Evolutionary conservation across 2,329 filamentous ascomycete genomes (phyloP).

Genomic region (Aureobasidium uvarum): DNA sequence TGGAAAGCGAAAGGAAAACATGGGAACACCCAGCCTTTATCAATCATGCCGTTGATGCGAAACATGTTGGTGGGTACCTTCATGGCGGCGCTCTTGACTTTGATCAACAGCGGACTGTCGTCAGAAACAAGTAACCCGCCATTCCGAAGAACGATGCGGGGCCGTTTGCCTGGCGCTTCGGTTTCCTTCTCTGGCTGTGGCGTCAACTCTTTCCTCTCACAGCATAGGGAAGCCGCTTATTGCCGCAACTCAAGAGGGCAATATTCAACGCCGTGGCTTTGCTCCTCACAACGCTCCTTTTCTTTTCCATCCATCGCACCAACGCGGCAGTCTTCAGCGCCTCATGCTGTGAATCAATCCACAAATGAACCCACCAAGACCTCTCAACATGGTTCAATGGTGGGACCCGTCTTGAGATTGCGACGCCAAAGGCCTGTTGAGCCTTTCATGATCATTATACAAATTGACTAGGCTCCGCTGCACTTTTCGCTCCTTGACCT

Average conservation of each 20-base stretch:
- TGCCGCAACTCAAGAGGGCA: neutral
- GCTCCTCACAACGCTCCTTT: neutral
- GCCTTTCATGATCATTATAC: neutral
- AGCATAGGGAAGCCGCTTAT: neutral
- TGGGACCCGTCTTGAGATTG: neutral
- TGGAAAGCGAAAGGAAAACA: neutral
- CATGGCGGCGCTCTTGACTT: neutral
- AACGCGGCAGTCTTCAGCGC: neutral
- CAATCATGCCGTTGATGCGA: neutral
- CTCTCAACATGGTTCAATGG: neutral
- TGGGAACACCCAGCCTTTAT: slow-evolving; percentile 1
- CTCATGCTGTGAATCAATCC: neutral
- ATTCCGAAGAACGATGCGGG: slow-evolving; percentile 14
- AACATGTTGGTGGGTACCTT: neutral
- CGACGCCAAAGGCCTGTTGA: neutral
- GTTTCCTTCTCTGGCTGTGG: neutral
- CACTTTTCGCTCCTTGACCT: neutral
- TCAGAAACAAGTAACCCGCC: neutral
- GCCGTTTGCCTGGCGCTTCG: neutral
- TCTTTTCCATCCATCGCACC: neutral
- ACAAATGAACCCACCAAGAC: neutral
- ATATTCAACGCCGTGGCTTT: neutral
- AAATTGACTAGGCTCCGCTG: neutral
- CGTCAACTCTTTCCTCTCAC: neutral
- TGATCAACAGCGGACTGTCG: neutral